Conservation (phyloP, 2,329 filamentous ascomycete genomes). For the Penicillium hordei region DNA sequence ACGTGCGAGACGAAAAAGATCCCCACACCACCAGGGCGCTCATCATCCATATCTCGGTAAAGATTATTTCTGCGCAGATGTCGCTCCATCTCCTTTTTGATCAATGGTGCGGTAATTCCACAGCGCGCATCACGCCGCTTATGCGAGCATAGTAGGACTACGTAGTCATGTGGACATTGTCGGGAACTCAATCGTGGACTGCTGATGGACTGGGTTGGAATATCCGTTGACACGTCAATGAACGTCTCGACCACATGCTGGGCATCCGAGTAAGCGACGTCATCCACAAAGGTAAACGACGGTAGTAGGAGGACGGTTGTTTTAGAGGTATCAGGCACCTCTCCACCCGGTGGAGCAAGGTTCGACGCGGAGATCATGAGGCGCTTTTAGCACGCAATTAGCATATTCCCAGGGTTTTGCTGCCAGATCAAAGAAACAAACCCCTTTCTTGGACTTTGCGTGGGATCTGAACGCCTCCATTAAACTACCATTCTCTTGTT, state of each 20-base stretch:
- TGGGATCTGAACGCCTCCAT: not conserved
- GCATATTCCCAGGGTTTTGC: not conserved
- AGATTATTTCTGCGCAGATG: constrained; percentile 77
- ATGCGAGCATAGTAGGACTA: constrained; percentile 88
- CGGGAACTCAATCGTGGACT: not conserved
- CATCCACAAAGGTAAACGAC: not conserved
- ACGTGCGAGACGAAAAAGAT: constrained; percentile 93
- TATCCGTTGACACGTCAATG: not conserved
- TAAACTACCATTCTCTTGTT: not conserved
- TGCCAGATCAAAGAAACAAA: not conserved
- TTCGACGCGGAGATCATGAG: not conserved
- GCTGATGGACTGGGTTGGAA: not conserved
- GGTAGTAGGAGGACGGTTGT: not conserved
- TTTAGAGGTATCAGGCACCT: not conserved
- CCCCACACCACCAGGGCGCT: constrained; percentile 78
- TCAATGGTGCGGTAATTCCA: constrained; percentile 80
- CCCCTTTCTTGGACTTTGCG: not conserved
- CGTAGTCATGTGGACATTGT: constrained; percentile 50
- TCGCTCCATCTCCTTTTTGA: constrained; percentile 77
- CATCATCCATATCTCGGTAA: constrained; percentile 79
- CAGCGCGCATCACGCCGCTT: constrained; percentile 85
- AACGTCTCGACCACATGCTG: not conserved
- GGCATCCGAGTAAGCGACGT: not conserved
- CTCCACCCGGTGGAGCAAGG: not conserved
- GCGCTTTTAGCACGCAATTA: not conserved